Conservation (phyloP, 1,284 basidiomycete genomes). For the Athelia sp. region DNA sequence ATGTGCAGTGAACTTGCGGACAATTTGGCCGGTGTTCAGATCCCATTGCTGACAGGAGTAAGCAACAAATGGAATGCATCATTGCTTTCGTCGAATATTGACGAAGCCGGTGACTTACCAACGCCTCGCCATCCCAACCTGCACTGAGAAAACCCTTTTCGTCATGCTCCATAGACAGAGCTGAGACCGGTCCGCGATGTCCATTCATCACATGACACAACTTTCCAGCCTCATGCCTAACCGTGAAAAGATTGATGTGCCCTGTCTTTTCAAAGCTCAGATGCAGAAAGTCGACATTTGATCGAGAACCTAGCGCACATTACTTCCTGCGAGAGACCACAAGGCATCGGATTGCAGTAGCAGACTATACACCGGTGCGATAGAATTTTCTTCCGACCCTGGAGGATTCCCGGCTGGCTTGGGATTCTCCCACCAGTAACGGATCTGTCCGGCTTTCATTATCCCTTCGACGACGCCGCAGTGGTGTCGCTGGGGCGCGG, state of each 20-base stretch:
- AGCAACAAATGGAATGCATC: conserved; percentile 6
- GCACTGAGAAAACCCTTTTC: conserved; percentile 88
- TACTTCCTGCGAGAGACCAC: conserved; percentile 84
- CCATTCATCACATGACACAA: conserved; percentile 70
- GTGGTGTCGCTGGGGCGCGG: conserved; percentile 85
- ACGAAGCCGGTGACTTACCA: conserved; percentile 50
- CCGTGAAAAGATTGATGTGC: conserved; percentile 86
- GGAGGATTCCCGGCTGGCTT: conserved; percentile 25
- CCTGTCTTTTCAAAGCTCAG: conserved; percentile 53
- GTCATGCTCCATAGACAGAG: conserved; percentile 72
- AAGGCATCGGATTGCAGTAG: conserved; percentile 87
- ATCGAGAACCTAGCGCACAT: conserved; percentile 46
- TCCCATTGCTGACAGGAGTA: conserved; percentile 85
- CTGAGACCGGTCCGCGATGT: conserved; percentile 84
- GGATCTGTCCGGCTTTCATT: conserved; percentile 84
- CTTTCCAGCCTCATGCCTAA: conserved; percentile 88
- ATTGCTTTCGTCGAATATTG: conserved; percentile 2
- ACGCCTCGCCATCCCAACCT: conserved; percentile 90
- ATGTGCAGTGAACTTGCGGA: conserved; percentile 79
- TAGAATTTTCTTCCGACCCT: conserved; percentile 43
- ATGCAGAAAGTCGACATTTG: not conserved
- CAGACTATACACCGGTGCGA: conserved; percentile 82
- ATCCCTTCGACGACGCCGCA: conserved; percentile 89
- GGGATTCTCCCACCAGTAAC: conserved; percentile 89
- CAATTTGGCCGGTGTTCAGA: conserved; percentile 83